These are phyloP conservation scores for Betula pendula DNA, from an alignment of 306 rosid species.

Conservation along the genomic window DNA sequence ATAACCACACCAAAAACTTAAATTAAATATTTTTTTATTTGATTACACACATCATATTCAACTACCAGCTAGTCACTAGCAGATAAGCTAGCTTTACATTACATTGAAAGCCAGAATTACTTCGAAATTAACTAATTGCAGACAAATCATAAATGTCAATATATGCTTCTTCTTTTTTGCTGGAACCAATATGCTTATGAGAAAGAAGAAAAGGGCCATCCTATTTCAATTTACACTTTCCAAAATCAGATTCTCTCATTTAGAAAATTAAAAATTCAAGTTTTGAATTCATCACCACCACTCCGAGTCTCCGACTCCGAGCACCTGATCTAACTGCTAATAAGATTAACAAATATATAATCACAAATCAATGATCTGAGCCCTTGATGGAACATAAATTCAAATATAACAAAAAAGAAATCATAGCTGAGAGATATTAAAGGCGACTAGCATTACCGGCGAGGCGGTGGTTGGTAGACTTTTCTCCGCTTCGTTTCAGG, in stretches of 20 bases:
- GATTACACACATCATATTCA: not conserved
- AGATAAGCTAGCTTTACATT: not conserved
- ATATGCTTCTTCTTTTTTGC: no score
- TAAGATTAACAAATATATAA: not conserved
- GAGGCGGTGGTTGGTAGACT: conserved; percentile 27
- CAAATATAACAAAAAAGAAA: not conserved
- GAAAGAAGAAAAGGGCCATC: not conserved
- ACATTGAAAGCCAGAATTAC: not conserved
- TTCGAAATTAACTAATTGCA: no score
- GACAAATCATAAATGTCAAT: no score
- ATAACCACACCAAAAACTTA: not conserved
- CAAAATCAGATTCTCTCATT: not conserved
- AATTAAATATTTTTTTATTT: not conserved
- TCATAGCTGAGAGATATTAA: not conserved
- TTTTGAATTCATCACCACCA: not conserved
- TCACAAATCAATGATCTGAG: not conserved
- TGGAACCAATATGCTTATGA: no score
- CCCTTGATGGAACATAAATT: not conserved
- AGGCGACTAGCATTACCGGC: conserved; percentile 22
- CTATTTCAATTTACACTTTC: not conserved
- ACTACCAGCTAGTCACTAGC: not conserved
- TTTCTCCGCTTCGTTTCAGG: conserved; percentile 39
- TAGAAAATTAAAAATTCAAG: not conserved
- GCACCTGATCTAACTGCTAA: not conserved
- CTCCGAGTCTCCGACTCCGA: no score